phyloP scores from a whole-genome alignment of 805 yeast species.

The Cyberlindnera samutprakarnensis region DNA sequence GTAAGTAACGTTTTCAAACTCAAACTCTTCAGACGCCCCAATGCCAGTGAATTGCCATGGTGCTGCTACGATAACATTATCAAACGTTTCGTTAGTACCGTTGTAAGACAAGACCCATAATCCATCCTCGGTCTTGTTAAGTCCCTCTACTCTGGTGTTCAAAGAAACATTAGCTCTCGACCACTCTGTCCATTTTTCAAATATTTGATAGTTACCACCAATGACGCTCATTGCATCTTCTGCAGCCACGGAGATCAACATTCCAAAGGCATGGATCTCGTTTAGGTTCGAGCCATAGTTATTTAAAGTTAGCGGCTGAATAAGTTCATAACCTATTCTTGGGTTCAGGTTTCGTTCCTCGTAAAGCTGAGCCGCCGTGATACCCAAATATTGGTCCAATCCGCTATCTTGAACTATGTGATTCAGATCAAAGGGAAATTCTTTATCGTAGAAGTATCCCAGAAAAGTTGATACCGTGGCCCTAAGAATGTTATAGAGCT shows the following conservation, averaged over 20 bases:
- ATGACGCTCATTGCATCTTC: constrained; percentile 26
- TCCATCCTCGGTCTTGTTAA: constrained; percentile 9
- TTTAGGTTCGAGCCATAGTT: constrained; percentile 36
- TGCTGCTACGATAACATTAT: constrained; percentile 38
- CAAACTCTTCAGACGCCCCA: constrained; percentile 3
- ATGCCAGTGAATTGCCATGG: constrained; percentile 28
- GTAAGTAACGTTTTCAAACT: constrained; percentile 26
- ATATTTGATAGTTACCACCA: constrained; percentile 41
- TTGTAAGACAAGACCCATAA: constrained; percentile 11
- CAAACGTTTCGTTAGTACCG: constrained; percentile 22
- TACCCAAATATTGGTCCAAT: constrained; percentile 8
- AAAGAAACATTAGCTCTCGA: constrained; percentile 28
- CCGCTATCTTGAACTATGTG: constrained; percentile 14
- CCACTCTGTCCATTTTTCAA: constrained; percentile 29
- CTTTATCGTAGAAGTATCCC: constrained; percentile 20
- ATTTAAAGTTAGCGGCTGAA: constrained; percentile 35
- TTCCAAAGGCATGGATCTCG: constrained; percentile 37
- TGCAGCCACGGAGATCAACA: constrained; percentile 33
- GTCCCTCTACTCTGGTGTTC: constrained; percentile 22
- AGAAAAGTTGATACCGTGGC: constrained; percentile 24
- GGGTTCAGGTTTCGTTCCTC: background rate
- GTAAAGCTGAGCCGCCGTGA: background rate
- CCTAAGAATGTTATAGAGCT: constrained; percentile 13
- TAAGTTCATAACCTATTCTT: constrained; percentile 18
- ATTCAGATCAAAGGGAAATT: constrained; percentile 29